Conservation (phyloP, 1,284 basidiomycete genomes). For the Mixia osmundae region DNA sequence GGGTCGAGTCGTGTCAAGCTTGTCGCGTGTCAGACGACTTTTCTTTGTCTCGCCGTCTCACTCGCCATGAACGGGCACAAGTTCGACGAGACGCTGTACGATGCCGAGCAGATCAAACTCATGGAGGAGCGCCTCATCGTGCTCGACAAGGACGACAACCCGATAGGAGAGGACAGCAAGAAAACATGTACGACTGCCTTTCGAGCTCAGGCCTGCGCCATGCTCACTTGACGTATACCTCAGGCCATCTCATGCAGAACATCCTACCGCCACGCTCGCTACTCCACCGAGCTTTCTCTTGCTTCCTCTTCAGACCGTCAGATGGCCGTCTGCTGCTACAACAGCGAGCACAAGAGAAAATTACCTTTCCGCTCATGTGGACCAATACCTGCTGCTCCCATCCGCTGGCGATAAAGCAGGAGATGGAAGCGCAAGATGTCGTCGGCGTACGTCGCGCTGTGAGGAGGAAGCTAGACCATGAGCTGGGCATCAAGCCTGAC, state of each 20-base stretch:
- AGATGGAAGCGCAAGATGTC: slow-evolving; percentile 37
- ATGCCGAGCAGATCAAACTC: slow-evolving; percentile 34
- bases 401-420: slow-evolving; percentile 48
- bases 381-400: slow-evolving; percentile 99
- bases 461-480: slow-evolving; percentile 84
- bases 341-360: slow-evolving; percentile 87
- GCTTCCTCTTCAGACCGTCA: slow-evolving; percentile 81
- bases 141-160: slow-evolving; percentile 66
- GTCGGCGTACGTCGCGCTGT: slow-evolving; percentile 56
- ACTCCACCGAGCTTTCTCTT: slow-evolving; percentile 92
- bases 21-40: too few species aligned
- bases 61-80: too few species aligned
- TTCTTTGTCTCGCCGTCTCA: too few species aligned
- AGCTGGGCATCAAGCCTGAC: slow-evolving; percentile 63
- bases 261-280: slow-evolving; percentile 43
- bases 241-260: slow-evolving; percentile 94
- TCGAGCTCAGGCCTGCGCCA: background rate
- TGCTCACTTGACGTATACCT: background rate
- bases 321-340: slow-evolving; percentile 91
- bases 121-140: slow-evolving; percentile 98
- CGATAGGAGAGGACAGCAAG: slow-evolving; percentile 80
- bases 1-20: too few species aligned
- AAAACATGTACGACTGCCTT: slow-evolving; percentile 57
- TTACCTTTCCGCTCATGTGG: slow-evolving; percentile 99
- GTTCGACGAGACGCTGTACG: too few species aligned